Conservation (phyloP, 345 rosid species). For the Eucalyptus erythrocorys region DNA sequence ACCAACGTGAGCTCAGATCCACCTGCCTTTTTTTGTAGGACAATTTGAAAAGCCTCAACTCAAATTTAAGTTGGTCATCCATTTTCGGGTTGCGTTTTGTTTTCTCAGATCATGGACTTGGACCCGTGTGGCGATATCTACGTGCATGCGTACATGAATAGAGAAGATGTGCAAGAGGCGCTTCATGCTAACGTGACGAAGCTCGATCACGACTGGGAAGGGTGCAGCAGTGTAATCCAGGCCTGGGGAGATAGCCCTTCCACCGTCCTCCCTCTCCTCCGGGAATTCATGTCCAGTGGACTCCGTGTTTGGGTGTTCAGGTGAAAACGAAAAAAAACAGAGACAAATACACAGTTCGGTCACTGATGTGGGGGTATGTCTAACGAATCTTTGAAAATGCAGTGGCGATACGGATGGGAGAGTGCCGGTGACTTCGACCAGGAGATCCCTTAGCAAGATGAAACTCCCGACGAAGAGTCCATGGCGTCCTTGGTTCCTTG, state of each 20-base stretch:
- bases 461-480: conserved; percentile 32
- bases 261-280: conserved; percentile 47
- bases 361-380: neutral
- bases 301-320: conserved; percentile 72
- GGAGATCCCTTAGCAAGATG: conserved; percentile 56
- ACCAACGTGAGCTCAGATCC: conserved; percentile 2
- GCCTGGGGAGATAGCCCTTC: conserved; percentile 60
- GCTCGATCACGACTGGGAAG: conserved; percentile 56
- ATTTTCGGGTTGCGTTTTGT: neutral
- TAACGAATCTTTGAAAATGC: neutral
- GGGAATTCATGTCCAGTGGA: conserved; percentile 36
- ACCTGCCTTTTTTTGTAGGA: neutral
- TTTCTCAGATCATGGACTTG: conserved; percentile 24
- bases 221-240: conserved; percentile 42
- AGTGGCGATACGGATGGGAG: conserved; percentile 90
- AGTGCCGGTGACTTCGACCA: conserved; percentile 76
- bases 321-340: neutral
- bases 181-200: conserved; percentile 78
- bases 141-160: conserved; percentile 58
- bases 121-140: conserved; percentile 70
- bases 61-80: neutral
- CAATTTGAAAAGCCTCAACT: neutral
- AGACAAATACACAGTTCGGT: neutral
- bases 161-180: conserved; percentile 67
- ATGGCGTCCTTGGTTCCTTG: conserved; percentile 81